phyloP scores from a whole-genome alignment of 352 stramenopile genomes.

The Phytophthora uliginosa region DNA sequence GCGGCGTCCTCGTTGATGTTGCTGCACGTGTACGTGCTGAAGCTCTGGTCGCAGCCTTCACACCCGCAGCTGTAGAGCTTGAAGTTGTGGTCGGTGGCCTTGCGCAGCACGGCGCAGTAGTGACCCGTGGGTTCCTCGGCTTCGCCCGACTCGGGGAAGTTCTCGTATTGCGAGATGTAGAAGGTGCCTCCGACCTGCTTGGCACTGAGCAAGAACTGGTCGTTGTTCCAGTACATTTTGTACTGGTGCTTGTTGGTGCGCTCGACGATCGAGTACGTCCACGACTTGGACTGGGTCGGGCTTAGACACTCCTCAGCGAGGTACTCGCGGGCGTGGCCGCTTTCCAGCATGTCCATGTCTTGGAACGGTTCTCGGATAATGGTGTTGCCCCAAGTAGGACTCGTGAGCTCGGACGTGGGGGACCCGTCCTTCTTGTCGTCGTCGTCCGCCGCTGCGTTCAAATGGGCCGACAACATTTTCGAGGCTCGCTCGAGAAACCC shows the following conservation, averaged over 20 bases:
- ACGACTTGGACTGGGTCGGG: conserved; percentile 79
- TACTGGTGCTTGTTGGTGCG: conserved; percentile 89
- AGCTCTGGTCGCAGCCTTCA: conserved; percentile 89
- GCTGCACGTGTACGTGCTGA: conserved; percentile 86
- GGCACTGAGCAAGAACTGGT: conserved; percentile 86
- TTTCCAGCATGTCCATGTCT: conserved; percentile 91
- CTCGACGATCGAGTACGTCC: conserved; percentile 85
- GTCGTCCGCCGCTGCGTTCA: conserved; percentile 20
- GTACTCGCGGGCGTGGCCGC: conserved; percentile 82
- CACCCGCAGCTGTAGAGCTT: conserved; percentile 91
- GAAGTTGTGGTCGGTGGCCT: conserved; percentile 83
- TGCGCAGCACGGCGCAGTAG: conserved; percentile 86
- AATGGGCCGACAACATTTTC: conserved; percentile 58
- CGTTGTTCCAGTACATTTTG: conserved; percentile 91
- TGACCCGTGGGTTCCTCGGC: conserved; percentile 58
- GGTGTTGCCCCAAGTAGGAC: conserved; percentile 63
- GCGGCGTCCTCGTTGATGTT: conserved; percentile 72
- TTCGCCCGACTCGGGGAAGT: conserved; percentile 79
- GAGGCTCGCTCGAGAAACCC: conserved; percentile 70
- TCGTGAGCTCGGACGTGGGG: conserved; percentile 16
- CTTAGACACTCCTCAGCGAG: conserved; percentile 88
- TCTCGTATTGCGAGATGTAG: conserved; percentile 93
- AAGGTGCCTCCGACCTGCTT: conserved; percentile 87
- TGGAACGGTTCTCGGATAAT: conserved; percentile 82
- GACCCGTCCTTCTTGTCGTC: conserved; percentile 37